Conservation (phyloP, 106 monocot genomes). For the Alisma plantagoaquatica region DNA sequence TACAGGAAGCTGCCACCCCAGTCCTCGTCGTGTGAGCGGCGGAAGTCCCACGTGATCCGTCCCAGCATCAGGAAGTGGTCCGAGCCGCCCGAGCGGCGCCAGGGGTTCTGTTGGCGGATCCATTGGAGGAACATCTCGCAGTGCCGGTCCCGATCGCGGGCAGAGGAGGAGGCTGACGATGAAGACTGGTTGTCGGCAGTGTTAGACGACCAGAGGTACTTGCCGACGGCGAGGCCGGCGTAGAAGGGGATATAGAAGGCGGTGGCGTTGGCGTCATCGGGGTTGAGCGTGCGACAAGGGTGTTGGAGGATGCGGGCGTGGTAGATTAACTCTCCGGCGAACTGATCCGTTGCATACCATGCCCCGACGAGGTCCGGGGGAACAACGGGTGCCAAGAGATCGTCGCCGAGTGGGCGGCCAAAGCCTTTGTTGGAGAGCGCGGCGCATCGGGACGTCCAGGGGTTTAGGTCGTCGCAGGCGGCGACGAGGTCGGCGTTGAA, state of each 20-base stretch:
- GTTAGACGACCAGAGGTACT: conserved; percentile 40
- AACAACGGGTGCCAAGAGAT: conserved; percentile 36
- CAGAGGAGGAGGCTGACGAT: conserved; percentile 22
- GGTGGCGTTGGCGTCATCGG: conserved; percentile 42
- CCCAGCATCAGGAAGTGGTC: conserved; percentile 61
- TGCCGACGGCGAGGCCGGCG: conserved; percentile 68
- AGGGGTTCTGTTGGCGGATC: conserved; percentile 18
- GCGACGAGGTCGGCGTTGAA: conserved; percentile 58
- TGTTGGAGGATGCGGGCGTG: conserved; percentile 61
- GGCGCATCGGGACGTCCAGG: conserved; percentile 43
- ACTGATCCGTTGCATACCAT: conserved; percentile 89
- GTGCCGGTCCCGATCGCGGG: conserved; percentile 35
- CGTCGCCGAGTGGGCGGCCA: conserved; percentile 30
- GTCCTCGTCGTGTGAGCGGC: conserved; percentile 22
- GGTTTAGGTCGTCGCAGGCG: conserved; percentile 29
- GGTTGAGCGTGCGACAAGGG: conserved; percentile 49
- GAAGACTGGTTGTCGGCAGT: conserved; percentile 46
- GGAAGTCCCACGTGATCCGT: conserved; percentile 71
- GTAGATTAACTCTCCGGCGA: conserved; percentile 65
- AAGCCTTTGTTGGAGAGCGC: conserved; percentile 58
- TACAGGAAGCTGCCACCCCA: conserved; percentile 75
- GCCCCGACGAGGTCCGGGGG: conserved; percentile 32
- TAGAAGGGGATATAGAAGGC: conserved; percentile 95
- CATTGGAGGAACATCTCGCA: conserved; percentile 23
- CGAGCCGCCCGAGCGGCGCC: conserved; percentile 19